phyloP scores from a whole-genome alignment of 2,329 filamentous ascomycete species.

The Calonectria pauciramosa region DNA sequence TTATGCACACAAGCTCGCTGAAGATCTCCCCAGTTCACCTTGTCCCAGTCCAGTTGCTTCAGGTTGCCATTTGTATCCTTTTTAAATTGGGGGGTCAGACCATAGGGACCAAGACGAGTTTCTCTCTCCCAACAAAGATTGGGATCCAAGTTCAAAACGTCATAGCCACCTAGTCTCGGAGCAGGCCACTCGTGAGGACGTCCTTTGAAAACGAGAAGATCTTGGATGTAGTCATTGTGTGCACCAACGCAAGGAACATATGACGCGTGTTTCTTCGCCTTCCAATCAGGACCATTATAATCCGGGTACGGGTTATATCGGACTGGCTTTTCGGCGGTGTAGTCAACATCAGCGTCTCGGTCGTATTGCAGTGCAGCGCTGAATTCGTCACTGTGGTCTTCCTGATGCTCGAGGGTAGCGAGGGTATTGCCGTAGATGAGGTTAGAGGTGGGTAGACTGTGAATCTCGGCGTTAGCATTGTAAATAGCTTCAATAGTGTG shows the following conservation, averaged over 20 bases:
- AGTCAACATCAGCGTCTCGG: conserved; percentile 53
- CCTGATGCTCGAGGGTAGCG: conserved; percentile 58
- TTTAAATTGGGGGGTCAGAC: conserved; percentile 64
- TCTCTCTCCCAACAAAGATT: conserved; percentile 78
- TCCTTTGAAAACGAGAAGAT: conserved; percentile 75
- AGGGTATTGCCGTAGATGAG: conserved; percentile 71
- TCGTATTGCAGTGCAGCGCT: conserved; percentile 49
- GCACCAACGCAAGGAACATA: conserved; percentile 77
- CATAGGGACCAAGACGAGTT: conserved; percentile 78
- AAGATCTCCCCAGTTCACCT: conserved; percentile 78
- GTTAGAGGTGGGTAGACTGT: conserved; percentile 61
- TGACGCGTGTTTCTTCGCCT: conserved; percentile 65
- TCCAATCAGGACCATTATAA: conserved; percentile 76
- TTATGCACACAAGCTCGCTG: conserved; percentile 75
- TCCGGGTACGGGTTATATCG: conserved; percentile 79
- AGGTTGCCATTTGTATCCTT: conserved; percentile 54
- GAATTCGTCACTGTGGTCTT: conserved; percentile 52
- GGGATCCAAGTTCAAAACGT: conserved; percentile 70
- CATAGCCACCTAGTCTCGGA: conserved; percentile 74
- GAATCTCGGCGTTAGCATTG: conserved; percentile 7
- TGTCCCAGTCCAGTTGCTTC: conserved; percentile 69
- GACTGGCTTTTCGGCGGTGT: conserved; percentile 63
- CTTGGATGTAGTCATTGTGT: conserved; percentile 69
- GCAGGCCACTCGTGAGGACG: conserved; percentile 70
- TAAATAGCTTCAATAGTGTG: conserved; percentile 34